Evolutionary conservation across 345 rosid genomes (phyloP), one percentile per base, ranked within the genome.

Genomic region (Euphorbia pulcherrima): DNA sequence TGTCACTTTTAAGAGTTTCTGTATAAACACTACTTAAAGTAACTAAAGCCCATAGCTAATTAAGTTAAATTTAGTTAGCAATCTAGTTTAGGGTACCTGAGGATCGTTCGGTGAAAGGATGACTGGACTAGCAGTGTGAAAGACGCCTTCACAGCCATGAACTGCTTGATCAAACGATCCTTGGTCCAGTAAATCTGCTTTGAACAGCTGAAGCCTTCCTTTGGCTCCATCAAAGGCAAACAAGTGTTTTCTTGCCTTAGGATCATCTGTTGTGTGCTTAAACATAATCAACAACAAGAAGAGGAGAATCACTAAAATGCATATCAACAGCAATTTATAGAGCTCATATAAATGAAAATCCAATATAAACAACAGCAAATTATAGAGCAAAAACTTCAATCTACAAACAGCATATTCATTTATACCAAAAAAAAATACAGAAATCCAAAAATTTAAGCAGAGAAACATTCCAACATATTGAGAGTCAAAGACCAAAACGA

Each of bases 131-230:
- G 70, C 70, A 12, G 57, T 20, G 10, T 67, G 70, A 18, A 67
- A 67, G 23, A 67, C 70, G 11, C 61, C 61, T 35, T 53, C 61
- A 39, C 70, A 67, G 5, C 62, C 70, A 53, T 67, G 50, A 67
- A 67, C 70, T 1, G 10, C 26, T 35, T 60, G 0, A 67, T 67
- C 60, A 37, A 66, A 66, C 35, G 60, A 0, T 18, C 69, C 69
- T 53, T 66, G 60, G 33, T 66, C 69, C 60, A 66, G 1, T 53
- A 66, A 66, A 66, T 66, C 10, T 11, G 69, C 69, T 8, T 52
- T 33, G 69, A 47, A 53, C 30, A 66, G 39, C 11, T 35, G 69
- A 52, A 66, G 60, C 23, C 69, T 66, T 35, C 53, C 69, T 8
- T 66, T 33, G 27, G 69, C 60, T 52, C 69, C 60, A 39, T 66